Base-by-base conservation (phyloP, 2,329 filamentous ascomycete genomes). In the Fusarium mexicanum region DNA sequence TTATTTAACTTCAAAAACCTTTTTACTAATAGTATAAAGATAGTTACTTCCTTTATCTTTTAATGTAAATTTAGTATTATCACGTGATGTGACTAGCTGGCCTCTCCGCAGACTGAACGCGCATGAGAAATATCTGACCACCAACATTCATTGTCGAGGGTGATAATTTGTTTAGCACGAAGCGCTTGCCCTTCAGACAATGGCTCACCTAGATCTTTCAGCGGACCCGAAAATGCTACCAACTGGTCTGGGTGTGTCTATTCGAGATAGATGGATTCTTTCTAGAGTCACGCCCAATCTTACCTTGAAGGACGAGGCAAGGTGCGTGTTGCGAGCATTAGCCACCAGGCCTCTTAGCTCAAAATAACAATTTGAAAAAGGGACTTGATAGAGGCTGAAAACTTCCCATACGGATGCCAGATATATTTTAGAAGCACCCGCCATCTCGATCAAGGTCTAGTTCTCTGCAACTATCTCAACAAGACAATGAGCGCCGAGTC, bases 381-480 rank as follows among this genome's bases (percentile, higher is more conserved):
- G 20, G 13, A 22, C 46, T 16, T 8, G 3, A 16, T 6, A 13
- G 6, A 8, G 18, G 1, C 10, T 47, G 2, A 5, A 5, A 11
- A 6, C 10, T 22, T 26, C 4, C 13, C 17, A 26, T 9, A 2
- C 14, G 14, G 10, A 6, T 48, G 46, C 2, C 46, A n/a, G 16
- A 4, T 7, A 6, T 5, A 17, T 11, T 16, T 6, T 2, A 17
- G 1, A 18, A 26, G 5, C 18, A 24, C 33, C 8, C 62, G 43
- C 2, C 43, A 60, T 11, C 55, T 69, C 6, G 71, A 73, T 5
- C 61, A 73, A 41, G 54, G 47, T 3, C 33, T 73, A 14, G 20
- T 29, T 3, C 29, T 73, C 3, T 37, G 7, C 9, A 37, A 57
- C n/a, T 73, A 73, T n/a, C 66, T 73, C 13, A 53, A 70, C 12